These are phyloP conservation scores for Citeromyces hawaiiensis DNA, from an alignment of 1,139 yeast genomes.

Conservation along the genomic window DNA sequence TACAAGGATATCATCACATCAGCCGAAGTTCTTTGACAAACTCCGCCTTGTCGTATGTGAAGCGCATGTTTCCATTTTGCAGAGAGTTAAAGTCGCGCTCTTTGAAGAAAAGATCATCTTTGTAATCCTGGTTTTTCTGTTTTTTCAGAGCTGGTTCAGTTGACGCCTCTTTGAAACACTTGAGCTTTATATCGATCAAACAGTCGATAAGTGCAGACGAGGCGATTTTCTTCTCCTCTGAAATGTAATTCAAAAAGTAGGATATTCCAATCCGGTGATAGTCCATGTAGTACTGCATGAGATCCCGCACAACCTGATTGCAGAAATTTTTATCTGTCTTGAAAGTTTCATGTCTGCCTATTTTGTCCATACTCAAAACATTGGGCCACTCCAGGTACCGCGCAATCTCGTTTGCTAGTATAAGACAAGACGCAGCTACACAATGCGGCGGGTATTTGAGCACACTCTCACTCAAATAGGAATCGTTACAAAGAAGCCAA, in stretches of 20 bases:
- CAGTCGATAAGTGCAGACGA: slow-evolving; percentile 4
- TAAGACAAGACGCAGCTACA: slow-evolving; percentile 57
- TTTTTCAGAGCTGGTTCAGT: slow-evolving; percentile 2
- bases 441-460: slow-evolving; percentile 71
- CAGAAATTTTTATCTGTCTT: neutral
- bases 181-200: slow-evolving; percentile 6
- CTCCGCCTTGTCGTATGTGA: slow-evolving; percentile 13
- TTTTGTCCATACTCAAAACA: neutral
- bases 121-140: slow-evolving; percentile 10
- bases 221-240: slow-evolving; percentile 2
- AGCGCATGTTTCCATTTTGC: slow-evolving; percentile 15
- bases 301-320: slow-evolving; percentile 8
- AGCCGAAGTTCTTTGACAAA: slow-evolving; percentile 10
- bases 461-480: slow-evolving; percentile 58
- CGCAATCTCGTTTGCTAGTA: slow-evolving; percentile 29
- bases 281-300: slow-evolving; percentile 16
- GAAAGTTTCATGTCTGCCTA: neutral
- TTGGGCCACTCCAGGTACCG: neutral
- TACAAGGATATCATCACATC: slow-evolving; percentile 25
- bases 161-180: slow-evolving; percentile 2
- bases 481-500: slow-evolving; percentile 70
- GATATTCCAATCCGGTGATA: slow-evolving; percentile 7
- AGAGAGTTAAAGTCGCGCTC: slow-evolving; percentile 15
- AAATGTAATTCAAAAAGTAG: slow-evolving; percentile 9
- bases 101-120: slow-evolving; percentile 12